Conservation (phyloP, 1,284 basidiomycete genomes). For the Moesziomyces antarcticus region DNA sequence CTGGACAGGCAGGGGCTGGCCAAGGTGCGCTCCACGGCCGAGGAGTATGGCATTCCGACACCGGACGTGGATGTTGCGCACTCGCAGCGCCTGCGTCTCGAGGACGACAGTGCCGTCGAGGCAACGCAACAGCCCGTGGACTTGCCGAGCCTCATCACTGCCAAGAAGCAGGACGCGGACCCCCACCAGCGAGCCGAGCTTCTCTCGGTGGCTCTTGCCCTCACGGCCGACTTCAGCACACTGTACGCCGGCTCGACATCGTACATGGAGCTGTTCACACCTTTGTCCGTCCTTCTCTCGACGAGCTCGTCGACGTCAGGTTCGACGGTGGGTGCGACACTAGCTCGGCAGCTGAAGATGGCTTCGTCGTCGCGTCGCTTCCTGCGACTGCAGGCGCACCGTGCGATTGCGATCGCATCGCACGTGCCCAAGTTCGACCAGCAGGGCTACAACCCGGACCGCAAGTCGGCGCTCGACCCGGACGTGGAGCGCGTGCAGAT, state of each 20-base stretch:
- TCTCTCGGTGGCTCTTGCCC: conserved; percentile 36
- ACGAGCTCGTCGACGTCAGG: conserved; percentile 27
- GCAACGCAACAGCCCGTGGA: conserved; percentile 16
- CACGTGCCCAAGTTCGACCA: conserved; percentile 94
- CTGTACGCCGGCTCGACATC: conserved; percentile 59
- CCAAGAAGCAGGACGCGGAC: conserved; percentile 4
- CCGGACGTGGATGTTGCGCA: conserved; percentile 56
- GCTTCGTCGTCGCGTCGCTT: conserved; percentile 79
- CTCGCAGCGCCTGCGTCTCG: conserved; percentile 33
- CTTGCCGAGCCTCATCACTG: conserved; percentile 29
- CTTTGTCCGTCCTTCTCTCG: conserved; percentile 43
- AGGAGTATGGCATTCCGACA: conserved; percentile 62
- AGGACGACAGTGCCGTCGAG: conserved; percentile 11
- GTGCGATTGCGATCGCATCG: conserved; percentile 92
- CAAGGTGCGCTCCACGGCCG: conserved; percentile 46
- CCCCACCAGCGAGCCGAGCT: conserved; percentile 15
- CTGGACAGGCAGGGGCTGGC: conserved; percentile 21
- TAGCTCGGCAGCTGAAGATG: conserved; percentile 75
- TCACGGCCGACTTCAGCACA: conserved; percentile 49
- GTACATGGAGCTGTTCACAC: conserved; percentile 63
- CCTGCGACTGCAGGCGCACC: conserved; percentile 89
- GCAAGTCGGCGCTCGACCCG: conserved; percentile 82
- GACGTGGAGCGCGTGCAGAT: conserved; percentile 90
- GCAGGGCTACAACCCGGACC: conserved; percentile 78
- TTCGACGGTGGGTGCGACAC: conserved; percentile 67